A percentile compares a stretch with the other conserved stretches of the same genome.
phyloP scores from a whole-genome alignment of 2,329 filamentous ascomycete species.

The Bipolaris sorokiniana region DNA sequence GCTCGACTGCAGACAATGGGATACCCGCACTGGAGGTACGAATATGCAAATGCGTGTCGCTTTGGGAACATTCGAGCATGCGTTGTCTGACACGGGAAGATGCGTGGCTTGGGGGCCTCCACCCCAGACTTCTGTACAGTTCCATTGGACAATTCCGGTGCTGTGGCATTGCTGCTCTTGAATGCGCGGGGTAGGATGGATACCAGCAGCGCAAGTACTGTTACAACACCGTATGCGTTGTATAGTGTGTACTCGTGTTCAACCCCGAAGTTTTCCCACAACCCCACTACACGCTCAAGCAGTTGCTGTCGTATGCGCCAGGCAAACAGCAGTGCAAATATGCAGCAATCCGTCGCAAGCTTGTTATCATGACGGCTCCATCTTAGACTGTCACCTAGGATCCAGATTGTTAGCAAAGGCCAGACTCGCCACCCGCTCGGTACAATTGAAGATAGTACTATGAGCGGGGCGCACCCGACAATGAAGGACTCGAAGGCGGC shows the following conservation, averaged over 20 bases:
- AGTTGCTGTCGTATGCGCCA: conserved; percentile 19
- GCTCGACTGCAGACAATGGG: conserved; percentile 67
- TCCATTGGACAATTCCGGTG: background rate
- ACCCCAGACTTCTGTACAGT: conserved; percentile 17
- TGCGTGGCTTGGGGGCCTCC: conserved; percentile 44
- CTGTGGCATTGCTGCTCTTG: background rate
- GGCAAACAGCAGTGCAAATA: conserved; percentile 20
- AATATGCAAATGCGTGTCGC: conserved; percentile 71
- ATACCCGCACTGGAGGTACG: conserved; percentile 72
- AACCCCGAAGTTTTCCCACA: conserved; percentile 16
- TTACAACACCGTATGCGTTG: conserved; percentile 12
- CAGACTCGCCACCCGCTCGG: conserved; percentile 19
- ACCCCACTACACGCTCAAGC: conserved; percentile 8
- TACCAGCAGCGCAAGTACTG: conserved; percentile 20
- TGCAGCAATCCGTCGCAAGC: conserved; percentile 27
- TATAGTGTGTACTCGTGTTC: conserved; percentile 7
- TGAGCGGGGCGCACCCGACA: conserved; percentile 10
- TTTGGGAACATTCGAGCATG: conserved; percentile 72
- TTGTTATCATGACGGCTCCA: conserved; percentile 25
- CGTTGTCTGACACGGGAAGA: conserved; percentile 70
- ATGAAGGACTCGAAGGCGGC: conserved; percentile 18
- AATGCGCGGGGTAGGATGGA: conserved; percentile 5
- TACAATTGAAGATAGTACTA: conserved; percentile 9
- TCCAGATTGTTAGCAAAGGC: conserved; percentile 33
- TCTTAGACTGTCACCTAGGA: conserved; percentile 24